Conservation (phyloP, 768 basidiomycete genomes). For the Suillus weaverae region DNA sequence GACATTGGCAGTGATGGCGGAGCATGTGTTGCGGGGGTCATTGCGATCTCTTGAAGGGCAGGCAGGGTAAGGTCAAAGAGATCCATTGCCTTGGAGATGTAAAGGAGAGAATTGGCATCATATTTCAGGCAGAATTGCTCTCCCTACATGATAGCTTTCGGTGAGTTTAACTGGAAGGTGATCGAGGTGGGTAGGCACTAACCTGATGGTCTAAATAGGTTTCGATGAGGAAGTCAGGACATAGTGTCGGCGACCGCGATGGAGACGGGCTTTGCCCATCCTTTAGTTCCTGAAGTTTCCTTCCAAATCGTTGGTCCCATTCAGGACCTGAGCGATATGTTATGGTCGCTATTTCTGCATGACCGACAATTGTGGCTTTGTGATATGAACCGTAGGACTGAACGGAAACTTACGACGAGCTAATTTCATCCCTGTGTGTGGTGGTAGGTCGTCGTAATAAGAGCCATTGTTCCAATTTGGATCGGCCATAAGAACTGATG, state of each 20-base stretch:
- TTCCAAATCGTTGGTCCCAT: conserved; percentile 98
- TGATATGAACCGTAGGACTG: conserved; percentile 15
- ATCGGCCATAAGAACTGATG: conserved; percentile 94
- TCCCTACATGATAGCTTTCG: conserved; percentile 48
- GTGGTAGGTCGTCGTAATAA: conserved; percentile 94
- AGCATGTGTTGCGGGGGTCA: conserved; percentile 37
- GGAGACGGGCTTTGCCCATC: conserved; percentile 19
- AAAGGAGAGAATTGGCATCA: conserved; percentile 98
- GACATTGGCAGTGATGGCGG: conserved; percentile 23
- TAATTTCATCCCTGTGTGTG: conserved; percentile 98
- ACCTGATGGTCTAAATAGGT: conserved; percentile 95
- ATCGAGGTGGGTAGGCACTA: conserved; percentile 12
- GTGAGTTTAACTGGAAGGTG: conserved; percentile 3
- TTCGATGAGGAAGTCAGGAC: conserved; percentile 97
- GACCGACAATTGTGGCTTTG: conserved; percentile 4
- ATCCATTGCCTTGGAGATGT: conserved; percentile 99
- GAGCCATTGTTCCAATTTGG: conserved; percentile 99
- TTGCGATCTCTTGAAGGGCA: conserved; percentile 66
- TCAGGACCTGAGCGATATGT: conserved; percentile 99
- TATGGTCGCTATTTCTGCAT: conserved; percentile 94
- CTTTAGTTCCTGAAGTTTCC: conserved; percentile 57
- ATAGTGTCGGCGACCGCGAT: conserved; percentile 65
- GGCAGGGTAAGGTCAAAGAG: conserved; percentile 91
- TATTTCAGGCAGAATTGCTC: conserved; percentile 98
- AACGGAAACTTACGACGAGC: conserved; percentile 73